Evolutionary conservation across 2,329 filamentous ascomycete genomes (phyloP), one percentile per base, ranked within the genome.

Genomic region (Neopestalotiopsis clavispora): DNA sequence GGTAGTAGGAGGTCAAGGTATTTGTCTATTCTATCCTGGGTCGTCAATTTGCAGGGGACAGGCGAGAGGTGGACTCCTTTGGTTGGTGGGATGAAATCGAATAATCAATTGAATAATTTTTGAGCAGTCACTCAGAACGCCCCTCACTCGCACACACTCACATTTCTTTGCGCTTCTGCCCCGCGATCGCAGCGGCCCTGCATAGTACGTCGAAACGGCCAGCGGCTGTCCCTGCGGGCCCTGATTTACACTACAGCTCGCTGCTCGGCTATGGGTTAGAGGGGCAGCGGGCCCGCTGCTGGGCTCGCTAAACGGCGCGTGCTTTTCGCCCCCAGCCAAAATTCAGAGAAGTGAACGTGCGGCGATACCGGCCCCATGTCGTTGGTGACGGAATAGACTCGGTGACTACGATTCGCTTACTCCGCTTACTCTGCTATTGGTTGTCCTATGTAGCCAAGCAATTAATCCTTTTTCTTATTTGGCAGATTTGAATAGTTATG

Each of bases 301-400:
- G 34, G 61, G 61, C n/a, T n/a, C 61, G 28, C 61, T 0, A 7
- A 3, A 38, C n/a, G 38, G 61, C 14, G 14, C 20, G 61, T 64
- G 61, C 61, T 30, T 32, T 20, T 64, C 38, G 38, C 61, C 61
- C 61, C 61, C 40, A 49, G 42, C n/a, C 45, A 52, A 52, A 52
- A 23, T 52, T 40, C 42, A n/a, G 20, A 17, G 61, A n/a, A 28
- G 14, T 64, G 20, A 17, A 28, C n/a, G n/a, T 28, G 42, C 40
- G 61, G 61, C 61, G 61, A 64, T 64, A 49, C 61, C 61, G 61
- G 38, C 38, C 61, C 40, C n/a, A 34, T 52, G 40, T 40, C 38
- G 13, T 38, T 38, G 34, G 34, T 4, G 28, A 34, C 59, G n/a
- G 10, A 20, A 28, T 38, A 34, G 59, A 40, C 57, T 30, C 57